Base-by-base conservation (phyloP, 352 stramenopile genomes). In the Globisporangium abappressorium region DNA sequence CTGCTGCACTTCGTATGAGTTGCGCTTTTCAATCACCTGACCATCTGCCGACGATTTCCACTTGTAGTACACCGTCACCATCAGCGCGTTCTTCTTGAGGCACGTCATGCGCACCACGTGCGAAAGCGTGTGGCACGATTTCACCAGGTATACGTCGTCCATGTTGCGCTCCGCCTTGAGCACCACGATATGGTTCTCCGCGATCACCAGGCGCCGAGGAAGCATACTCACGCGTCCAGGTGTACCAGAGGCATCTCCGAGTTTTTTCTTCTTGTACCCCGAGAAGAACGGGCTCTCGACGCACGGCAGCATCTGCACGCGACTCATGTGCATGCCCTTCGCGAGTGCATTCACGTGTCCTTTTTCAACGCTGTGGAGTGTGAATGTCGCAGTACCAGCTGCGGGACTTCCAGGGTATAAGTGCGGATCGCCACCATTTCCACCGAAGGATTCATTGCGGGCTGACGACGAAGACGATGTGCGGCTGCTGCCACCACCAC, bases 51-150 rank as follows among this genome's bases (percentile, higher is more conserved):
- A 59, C 3, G 71, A 62, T 64, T 89, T 85, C 78, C 79, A 93
- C 76, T 87, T 93, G 86, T 94, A 93, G 75, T 96, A 94, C 57
- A 96, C 75, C 15, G 79, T 94, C 5, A 96, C 87, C 86, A 94
- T 92, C 49, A 94, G 76, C 24, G 85, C 84, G 46, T 94, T 96
- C 75, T 96, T 96, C 73, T 94, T 96, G 66, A 94, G 73, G 68
- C 84, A 94, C 55, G 88, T 96, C 86, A 96, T 96, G 65, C 88
- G 82, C 28, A 73, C 80, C 33, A 96, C 71, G 65, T 94, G 84
- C 26, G 76, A 76, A 53, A 96, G 70, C 33, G 80, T 65, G 65
- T 96, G 88, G 57, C 80, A 91, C 14, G 82, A 92, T 64, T 93
- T 93, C 57, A 95, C 84, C 11, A 78, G 58, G 67, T 89, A 93